Percentiles rank a stretch among this genome's conserved stretches.
These are phyloP conservation scores for Claviceps cyperi DNA, from an alignment of 2,329 filamentous ascomycete species.

Conservation along the genomic window DNA sequence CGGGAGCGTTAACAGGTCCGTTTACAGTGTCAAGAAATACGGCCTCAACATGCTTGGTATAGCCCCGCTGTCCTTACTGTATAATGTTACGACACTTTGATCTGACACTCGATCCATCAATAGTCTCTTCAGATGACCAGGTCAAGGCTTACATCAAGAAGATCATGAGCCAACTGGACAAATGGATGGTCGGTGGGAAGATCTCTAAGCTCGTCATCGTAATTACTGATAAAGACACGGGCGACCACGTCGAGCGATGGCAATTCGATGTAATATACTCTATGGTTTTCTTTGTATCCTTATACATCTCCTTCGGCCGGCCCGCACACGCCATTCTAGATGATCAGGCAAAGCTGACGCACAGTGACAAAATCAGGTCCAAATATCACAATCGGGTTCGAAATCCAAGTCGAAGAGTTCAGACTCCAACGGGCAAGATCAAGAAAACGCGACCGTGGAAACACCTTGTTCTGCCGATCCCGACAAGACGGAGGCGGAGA, in stretches of 20 bases:
- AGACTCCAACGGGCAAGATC: constrained; percentile 38
- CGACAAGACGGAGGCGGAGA: constrained; percentile 85
- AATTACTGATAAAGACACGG: constrained; percentile 92
- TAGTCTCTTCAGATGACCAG: constrained; percentile 89
- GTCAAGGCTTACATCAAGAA: constrained; percentile 99
- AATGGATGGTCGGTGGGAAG: constrained; percentile 95
- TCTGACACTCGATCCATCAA: constrained; percentile 5
- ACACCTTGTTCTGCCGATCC: constrained; percentile 15
- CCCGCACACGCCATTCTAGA: background rate
- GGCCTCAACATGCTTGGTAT: constrained; percentile 87
- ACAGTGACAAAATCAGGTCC: constrained; percentile 8
- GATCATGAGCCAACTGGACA: constrained; percentile 95
- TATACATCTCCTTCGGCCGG: background rate
- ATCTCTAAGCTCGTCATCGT: constrained; percentile 96
- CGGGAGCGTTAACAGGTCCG: constrained; percentile 2
- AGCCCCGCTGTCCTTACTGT: too few relatives aligned
- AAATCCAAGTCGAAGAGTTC: constrained; percentile 26
- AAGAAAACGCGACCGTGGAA: constrained; percentile 48
- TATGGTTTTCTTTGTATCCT: too few relatives aligned
- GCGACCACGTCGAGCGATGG: constrained; percentile 92
- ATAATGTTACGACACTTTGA: background rate
- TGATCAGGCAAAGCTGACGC: constrained; percentile 3
- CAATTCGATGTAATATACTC: constrained; percentile 67
- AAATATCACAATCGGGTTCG: constrained; percentile 11
- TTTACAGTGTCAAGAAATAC: constrained; percentile 77